Base-by-base conservation (phyloP, 2,329 filamentous ascomycete species). In the Spiromastix sp. region DNA sequence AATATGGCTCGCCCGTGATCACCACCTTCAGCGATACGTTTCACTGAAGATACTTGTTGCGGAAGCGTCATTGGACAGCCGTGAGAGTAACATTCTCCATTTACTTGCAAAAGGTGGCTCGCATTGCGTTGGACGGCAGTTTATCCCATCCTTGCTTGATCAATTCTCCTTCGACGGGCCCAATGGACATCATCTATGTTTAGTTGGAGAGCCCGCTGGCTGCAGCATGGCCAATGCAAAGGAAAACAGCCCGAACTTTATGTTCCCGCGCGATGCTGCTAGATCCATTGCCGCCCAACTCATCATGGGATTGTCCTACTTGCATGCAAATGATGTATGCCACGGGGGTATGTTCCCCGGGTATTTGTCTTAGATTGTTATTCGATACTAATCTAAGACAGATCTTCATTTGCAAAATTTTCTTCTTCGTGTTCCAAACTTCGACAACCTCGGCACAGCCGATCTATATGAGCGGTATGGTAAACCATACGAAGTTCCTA, bases 181-280 rank as follows among this genome's bases (percentile, higher is more conserved):
- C 18, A 44, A 44, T 20, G 42, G 40, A 11, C 35, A 32, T 32
- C 42, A 44, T 35, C 34, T 12, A 24, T 44, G 42, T 30, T 38
- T 44, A 18, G 37, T 44, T 19, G 33, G 13, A 30, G 42, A 39
- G 12, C 12, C 42, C 29, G 37, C 40, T 30, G 41, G 41, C 12
- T 42, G 40, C 21, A 44, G 30, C 30, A 39, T 36, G 32, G 33
- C 42, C 11, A 16, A 32, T 18, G 44, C 40, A 1, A 48, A 48
- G 26, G 42, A 45, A 19, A 36, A 40, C 12, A 40, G 37, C 29
- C 27, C 32, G 33, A 35, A 40, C 10, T 37, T 43, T 24, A 46
- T 48, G 42, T 49, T 49, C 40, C 47, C 42, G 24, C 37, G 3
- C 13, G 38, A 47, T 20, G 41, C 44, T 37, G 45, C 39, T 33